Evolutionary conservation across 2,329 filamentous ascomycete genomes (phyloP), one percentile per base, ranked within the genome.

Genomic region (Seiridium cupressi): DNA sequence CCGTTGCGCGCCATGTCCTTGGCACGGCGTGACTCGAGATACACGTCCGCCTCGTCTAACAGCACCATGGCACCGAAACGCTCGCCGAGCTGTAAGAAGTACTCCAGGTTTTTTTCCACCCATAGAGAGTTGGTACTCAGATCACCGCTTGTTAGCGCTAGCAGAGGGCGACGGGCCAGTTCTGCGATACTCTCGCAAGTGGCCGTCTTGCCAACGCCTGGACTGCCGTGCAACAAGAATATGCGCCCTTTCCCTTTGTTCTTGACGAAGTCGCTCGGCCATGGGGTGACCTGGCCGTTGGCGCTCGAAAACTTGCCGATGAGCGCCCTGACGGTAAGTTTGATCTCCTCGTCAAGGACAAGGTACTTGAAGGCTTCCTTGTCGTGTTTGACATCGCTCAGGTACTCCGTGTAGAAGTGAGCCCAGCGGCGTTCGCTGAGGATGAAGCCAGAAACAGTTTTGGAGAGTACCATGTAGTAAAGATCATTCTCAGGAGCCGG

Each of bases 41-140:
- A 87, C 18, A 86, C 82, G 59, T 87, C 85, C 3, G 83, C 83
- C 69, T 88, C 84, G 66, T 87, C 84, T 4, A 87, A 75, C 3
- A 87, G 76, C 5, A 85, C 76, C 5, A 86, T 76, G 44, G 78
- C 82, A 18, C 76, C 77, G 70, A 79, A 84, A 6, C 77, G 78
- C 68, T 79, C 78, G 46, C 74, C 82, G 3, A 84, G 74, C 46
- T 77, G 68, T 8, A 84, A 73, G 70, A 81, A 81, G 70, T 80
- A 80, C 59, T 74, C 73, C 11, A 82, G 77, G 59, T 76, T 76
- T 35, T 69, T 62, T 67, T 82, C 79, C 34, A 82, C 75, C 1
- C 69, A 64, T 46, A 64, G 66, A 5, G 74, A 68, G 44, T 74
- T 68, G 8, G 76, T 75, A 62, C 74, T 75, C 32, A 84, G 71